These are phyloP conservation scores for Pterocarpus macrocarpus DNA, from an alignment of 306 rosid species.

Conservation along the genomic window DNA sequence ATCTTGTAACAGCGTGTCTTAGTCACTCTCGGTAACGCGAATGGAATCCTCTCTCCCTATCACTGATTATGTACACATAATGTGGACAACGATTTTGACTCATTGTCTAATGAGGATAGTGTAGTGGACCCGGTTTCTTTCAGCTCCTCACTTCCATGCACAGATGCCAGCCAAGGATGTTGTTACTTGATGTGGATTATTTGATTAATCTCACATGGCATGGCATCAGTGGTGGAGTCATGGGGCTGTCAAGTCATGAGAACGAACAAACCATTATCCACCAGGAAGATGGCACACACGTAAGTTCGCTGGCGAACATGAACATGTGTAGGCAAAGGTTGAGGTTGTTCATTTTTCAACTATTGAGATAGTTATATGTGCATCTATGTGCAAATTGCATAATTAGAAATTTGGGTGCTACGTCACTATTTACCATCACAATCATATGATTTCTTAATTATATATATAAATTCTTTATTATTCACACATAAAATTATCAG, in stretches of 20 bases:
- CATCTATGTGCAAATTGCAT: too few relatives aligned
- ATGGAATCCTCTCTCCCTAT: neutral
- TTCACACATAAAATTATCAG: too few relatives aligned
- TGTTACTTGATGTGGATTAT: constrained; percentile 24
- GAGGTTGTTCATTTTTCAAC: constrained; percentile 36
- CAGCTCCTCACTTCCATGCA: neutral
- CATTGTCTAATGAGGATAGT: neutral
- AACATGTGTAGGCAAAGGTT: constrained; percentile 7
- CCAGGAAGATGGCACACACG: constrained; percentile 30
- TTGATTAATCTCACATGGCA: constrained; percentile 47
- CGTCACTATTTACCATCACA: too few relatives aligned
- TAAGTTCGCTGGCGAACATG: neutral
- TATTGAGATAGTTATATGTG: too few relatives aligned
- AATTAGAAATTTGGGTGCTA: too few relatives aligned
- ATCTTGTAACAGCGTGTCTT: neutral
- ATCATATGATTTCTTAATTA: too few relatives aligned
- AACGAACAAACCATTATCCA: constrained; percentile 15
- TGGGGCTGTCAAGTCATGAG: constrained; percentile 25
- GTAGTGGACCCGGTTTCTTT: constrained; percentile 8
- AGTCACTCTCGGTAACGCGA: neutral
- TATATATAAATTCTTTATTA: too few relatives aligned
- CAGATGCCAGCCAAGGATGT: constrained; percentile 25
- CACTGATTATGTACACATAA: neutral
- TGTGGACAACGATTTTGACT: constrained; percentile 28
- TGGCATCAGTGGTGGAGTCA: neutral